These are phyloP conservation scores for Penicillium bialowiezense DNA, from an alignment of 495 filamentous ascomycete genomes.

Conservation along the genomic window DNA sequence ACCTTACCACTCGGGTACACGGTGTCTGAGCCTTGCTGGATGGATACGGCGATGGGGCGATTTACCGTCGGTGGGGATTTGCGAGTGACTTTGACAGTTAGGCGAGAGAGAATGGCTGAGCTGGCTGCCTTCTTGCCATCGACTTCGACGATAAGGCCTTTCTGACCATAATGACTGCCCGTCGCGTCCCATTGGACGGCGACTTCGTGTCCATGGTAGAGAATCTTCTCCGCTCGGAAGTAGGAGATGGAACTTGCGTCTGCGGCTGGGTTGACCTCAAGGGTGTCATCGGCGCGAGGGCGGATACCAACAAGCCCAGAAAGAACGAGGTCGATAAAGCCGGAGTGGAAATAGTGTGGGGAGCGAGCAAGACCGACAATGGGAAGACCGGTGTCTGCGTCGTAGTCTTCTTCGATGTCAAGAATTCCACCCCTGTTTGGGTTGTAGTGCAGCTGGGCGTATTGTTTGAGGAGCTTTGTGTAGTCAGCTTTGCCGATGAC, in stretches of 20 bases:
- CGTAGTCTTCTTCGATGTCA: slow-evolving; percentile 29
- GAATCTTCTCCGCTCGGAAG: slow-evolving; percentile 28
- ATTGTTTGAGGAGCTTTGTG: slow-evolving; percentile 22
- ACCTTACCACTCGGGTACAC: slow-evolving; percentile 20
- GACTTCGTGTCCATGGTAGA: slow-evolving; percentile 31
- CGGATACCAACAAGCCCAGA: slow-evolving; percentile 27
- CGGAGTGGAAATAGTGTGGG: slow-evolving; percentile 34
- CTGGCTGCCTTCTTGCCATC: slow-evolving; percentile 16
- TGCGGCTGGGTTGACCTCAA: slow-evolving; percentile 29
- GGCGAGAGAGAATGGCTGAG: slow-evolving; percentile 6
- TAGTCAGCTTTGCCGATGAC: slow-evolving; percentile 21
- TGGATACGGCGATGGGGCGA: slow-evolving; percentile 17
- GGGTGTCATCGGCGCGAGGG: slow-evolving; percentile 22
- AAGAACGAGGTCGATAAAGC: slow-evolving; percentile 26
- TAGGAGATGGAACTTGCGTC: slow-evolving; percentile 12
- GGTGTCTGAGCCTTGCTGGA: slow-evolving; percentile 16
- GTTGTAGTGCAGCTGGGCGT: slow-evolving; percentile 28
- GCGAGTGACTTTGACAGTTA: slow-evolving; percentile 2
- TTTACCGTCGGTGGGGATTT: slow-evolving; percentile 5
- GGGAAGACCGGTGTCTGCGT: slow-evolving; percentile 21
- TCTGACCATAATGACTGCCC: slow-evolving; percentile 14
- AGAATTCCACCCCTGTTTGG: slow-evolving; percentile 19
- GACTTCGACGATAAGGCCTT: slow-evolving; percentile 23
- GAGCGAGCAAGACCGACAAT: slow-evolving; percentile 22
- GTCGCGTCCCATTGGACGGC: slow-evolving; percentile 11